Conservation (phyloP, 1,284 basidiomycete genomes). For the Apiotrichum gracile region DNA sequence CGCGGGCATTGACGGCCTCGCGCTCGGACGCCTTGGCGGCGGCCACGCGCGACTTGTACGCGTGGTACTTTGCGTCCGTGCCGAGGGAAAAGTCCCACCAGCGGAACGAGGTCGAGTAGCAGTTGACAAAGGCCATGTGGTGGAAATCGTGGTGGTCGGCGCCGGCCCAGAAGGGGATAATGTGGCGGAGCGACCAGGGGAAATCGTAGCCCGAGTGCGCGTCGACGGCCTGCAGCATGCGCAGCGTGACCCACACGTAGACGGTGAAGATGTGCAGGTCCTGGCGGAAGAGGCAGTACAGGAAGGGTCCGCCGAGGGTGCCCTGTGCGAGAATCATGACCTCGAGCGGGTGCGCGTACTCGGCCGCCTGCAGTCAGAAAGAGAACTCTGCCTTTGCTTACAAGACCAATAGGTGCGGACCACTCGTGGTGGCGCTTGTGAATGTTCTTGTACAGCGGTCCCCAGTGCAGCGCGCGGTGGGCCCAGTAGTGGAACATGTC, state of each 20-base stretch:
- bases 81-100: slow-evolving; percentile 83
- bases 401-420: slow-evolving; percentile 90
- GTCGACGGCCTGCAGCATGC: slow-evolving; percentile 95
- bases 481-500: slow-evolving; percentile 78
- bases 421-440: slow-evolving; percentile 98
- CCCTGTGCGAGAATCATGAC: slow-evolving; percentile 83
- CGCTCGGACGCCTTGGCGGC: slow-evolving; percentile 52
- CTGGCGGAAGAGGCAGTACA: slow-evolving; percentile 59
- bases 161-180: slow-evolving; percentile 94
- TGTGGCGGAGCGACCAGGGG: slow-evolving; percentile 90
- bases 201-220: slow-evolving; percentile 97
- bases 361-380: slow-evolving; percentile 59
- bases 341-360: slow-evolving; percentile 92
- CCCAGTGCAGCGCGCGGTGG: slow-evolving; percentile 86
- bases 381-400: not conserved
- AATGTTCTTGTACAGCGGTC: slow-evolving; percentile 88
- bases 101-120: slow-evolving; percentile 84
- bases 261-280: slow-evolving; percentile 71
- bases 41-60: slow-evolving; percentile 61
- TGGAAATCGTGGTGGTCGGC: slow-evolving; percentile 98
- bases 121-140: slow-evolving; percentile 54
- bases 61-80: slow-evolving; percentile 73
- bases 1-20: slow-evolving; percentile 49
- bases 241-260: slow-evolving; percentile 82
- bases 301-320: slow-evolving; percentile 76